Evolutionary conservation across 352 stramenopile species (phyloP).

Genomic region (Phytophthora vignae): DNA sequence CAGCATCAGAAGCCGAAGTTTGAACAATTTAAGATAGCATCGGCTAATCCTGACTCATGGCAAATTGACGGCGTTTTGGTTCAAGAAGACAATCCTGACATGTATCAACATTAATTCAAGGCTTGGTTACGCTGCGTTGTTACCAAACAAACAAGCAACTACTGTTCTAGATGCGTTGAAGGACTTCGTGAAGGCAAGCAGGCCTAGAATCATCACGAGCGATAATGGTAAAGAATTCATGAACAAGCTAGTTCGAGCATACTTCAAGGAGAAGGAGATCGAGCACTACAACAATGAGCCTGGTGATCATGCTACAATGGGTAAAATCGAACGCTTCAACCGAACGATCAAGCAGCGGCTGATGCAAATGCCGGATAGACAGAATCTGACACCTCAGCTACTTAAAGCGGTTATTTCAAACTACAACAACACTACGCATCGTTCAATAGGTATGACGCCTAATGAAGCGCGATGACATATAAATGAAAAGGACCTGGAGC

Average conservation of each 20-base stretch:
- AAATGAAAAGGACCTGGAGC: conserved; percentile 3
- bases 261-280: conserved; percentile 18
- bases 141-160: conserved; percentile 16
- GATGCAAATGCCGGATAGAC: conserved; percentile 13
- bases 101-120: conserved; percentile 38
- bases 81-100: conserved; percentile 12
- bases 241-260: conserved; percentile 8
- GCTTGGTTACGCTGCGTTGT: conserved; percentile 22
- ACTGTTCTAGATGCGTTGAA: conserved; percentile 19
- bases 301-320: conserved; percentile 32
- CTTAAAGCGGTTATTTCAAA: conserved; percentile 19
- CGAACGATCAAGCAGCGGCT: conserved; percentile 29
- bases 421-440: conserved; percentile 25
- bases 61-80: conserved; percentile 28
- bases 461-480: conserved; percentile 26
- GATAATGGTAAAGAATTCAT: conserved; percentile 36
- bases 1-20: conserved; percentile 14
- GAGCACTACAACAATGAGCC: conserved; percentile 34
- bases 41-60: conserved; percentile 23
- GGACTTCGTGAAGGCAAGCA: conserved; percentile 17
- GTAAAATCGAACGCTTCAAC: conserved; percentile 40
- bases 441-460: conserved; percentile 20
- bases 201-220: conserved; percentile 16
- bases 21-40: conserved; percentile 25
- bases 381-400: conserved; percentile 4